Evolutionary conservation across 106 monocot species (phyloP).

Genomic region (Phalaenopsis aphrodite): DNA sequence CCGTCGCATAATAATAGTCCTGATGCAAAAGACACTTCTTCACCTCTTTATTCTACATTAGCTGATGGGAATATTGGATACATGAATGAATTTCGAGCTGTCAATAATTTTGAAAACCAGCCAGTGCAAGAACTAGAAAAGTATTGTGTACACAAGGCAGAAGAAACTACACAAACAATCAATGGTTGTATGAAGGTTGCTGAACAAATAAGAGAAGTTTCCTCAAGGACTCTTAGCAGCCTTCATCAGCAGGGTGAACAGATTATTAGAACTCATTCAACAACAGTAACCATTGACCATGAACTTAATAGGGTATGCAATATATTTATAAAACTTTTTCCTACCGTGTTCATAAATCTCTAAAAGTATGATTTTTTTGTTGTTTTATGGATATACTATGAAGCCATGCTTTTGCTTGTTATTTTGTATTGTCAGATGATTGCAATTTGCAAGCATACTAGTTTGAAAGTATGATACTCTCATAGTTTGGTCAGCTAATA

Average conservation of each 20-base stretch:
- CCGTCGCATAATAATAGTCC: background rate
- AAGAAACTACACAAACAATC: conserved; percentile 52
- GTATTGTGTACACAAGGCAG: conserved; percentile 52
- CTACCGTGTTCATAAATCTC: background rate
- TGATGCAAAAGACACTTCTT: conserved; percentile 17
- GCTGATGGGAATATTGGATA: conserved; percentile 19
- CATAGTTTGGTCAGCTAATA: too few relatives aligned
- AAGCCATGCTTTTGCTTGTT: too few relatives aligned
- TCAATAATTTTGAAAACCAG: conserved; percentile 51
- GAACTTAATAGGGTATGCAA: conserved; percentile 62
- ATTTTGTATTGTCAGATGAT: too few relatives aligned
- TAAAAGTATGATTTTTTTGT: too few relatives aligned
- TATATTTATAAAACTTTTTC: background rate
- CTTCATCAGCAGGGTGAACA: conserved; percentile 81
- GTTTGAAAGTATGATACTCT: too few relatives aligned
- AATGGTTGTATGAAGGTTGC: conserved; percentile 61
- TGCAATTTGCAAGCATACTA: too few relatives aligned
- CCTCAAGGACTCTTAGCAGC: conserved; percentile 42
- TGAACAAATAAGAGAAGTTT: conserved; percentile 61
- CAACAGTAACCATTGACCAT: conserved; percentile 42
- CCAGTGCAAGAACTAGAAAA: conserved; percentile 62
- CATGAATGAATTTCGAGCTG: conserved; percentile 51
- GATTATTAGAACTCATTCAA: conserved; percentile 49
- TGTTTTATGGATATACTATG: too few relatives aligned
- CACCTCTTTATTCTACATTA: conserved; percentile 4